These are phyloP conservation scores for Arthrobotrys sphaeroides DNA, from an alignment of 2,329 filamentous ascomycete genomes.

Conservation along the genomic window DNA sequence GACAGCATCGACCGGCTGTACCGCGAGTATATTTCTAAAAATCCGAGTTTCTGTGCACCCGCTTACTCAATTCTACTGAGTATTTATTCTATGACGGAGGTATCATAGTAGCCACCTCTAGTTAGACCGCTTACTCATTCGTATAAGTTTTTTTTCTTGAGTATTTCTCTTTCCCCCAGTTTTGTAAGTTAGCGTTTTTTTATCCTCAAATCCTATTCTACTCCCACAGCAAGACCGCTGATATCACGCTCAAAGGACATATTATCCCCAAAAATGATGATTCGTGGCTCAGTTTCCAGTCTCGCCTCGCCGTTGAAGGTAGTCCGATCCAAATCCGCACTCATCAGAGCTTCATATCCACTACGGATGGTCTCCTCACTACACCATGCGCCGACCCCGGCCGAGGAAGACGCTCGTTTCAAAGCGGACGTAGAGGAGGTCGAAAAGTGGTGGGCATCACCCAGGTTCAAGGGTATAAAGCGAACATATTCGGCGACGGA, in stretches of 20 bases:
- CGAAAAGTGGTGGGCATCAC: conserved; percentile 86
- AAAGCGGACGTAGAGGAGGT: conserved; percentile 85
- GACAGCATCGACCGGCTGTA: conserved; percentile 16
- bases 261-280: conserved; percentile 26
- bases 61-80: conserved; percentile 1
- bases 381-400: conserved; percentile 54
- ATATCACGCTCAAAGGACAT: conserved; percentile 1
- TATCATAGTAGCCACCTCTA: neutral
- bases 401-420: conserved; percentile 80
- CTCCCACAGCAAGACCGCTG: neutral
- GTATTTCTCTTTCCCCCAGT: neutral
- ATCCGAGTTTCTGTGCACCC: neutral
- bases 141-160: too few species aligned
- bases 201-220: neutral
- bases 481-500: conserved; percentile 89
- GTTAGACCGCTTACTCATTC: neutral
- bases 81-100: conserved; percentile 4
- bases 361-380: conserved; percentile 53
- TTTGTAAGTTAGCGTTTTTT: neutral
- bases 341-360: conserved; percentile 1
- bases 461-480: conserved; percentile 87
- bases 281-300: conserved; percentile 20
- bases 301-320: conserved; percentile 30
- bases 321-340: conserved; percentile 8
- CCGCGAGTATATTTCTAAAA: conserved; percentile 26